phyloP scores from a whole-genome alignment of 1,139 yeast genomes.

The Diutina neorugosa region DNA sequence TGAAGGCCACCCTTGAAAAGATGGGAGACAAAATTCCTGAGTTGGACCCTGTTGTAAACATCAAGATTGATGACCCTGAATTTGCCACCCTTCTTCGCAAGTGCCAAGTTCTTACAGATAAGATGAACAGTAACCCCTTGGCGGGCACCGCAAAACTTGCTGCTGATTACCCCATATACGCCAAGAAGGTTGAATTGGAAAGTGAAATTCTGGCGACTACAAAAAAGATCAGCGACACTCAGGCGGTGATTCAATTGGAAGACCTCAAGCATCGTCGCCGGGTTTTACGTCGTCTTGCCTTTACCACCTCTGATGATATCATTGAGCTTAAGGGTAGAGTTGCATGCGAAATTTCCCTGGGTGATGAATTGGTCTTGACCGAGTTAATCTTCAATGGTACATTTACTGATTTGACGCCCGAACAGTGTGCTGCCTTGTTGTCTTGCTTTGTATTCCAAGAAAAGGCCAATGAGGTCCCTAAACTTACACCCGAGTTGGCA shows the following conservation, averaged over 20 bases:
- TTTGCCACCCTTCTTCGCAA: slow-evolving; percentile 62
- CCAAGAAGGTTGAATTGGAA: slow-evolving; percentile 50
- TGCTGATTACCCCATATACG: slow-evolving; percentile 52
- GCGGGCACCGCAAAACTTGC: slow-evolving; percentile 50
- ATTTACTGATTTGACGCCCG: slow-evolving; percentile 75
- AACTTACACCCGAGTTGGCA: slow-evolving; percentile 74
- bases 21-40: slow-evolving; percentile 72
- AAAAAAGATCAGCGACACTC: slow-evolving; percentile 66
- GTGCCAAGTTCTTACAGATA: slow-evolving; percentile 70
- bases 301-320: slow-evolving; percentile 72
- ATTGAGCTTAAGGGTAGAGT: slow-evolving; percentile 93
- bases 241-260: slow-evolving; percentile 85
- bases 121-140: slow-evolving; percentile 59
- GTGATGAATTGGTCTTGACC: slow-evolving; percentile 80
- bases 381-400: slow-evolving; percentile 87
- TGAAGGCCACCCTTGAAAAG: slow-evolving; percentile 68
- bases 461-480: slow-evolving; percentile 78
- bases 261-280: slow-evolving; percentile 88
- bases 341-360: slow-evolving; percentile 94
- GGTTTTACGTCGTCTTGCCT: slow-evolving; percentile 72
- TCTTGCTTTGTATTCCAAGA: slow-evolving; percentile 97
- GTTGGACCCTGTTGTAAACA: slow-evolving; percentile 80
- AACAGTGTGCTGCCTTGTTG: slow-evolving; percentile 82
- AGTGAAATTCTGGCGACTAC: slow-evolving; percentile 49
- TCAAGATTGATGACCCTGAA: slow-evolving; percentile 79